These are phyloP conservation scores for Salix dunnii DNA, from an alignment of 345 rosid species.

Conservation along the genomic window DNA sequence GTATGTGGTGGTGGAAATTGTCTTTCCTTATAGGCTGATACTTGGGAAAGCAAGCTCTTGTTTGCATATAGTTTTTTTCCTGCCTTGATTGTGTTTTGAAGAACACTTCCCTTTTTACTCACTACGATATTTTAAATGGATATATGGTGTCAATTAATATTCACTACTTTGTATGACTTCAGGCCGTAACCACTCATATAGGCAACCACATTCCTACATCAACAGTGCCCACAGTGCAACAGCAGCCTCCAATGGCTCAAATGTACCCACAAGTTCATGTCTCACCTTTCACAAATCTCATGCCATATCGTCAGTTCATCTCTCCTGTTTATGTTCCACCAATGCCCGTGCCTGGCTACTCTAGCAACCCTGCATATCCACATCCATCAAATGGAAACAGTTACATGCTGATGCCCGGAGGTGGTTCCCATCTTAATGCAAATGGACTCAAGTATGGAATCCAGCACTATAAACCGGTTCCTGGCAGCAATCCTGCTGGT, in stretches of 20 bases:
- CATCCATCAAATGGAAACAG: conserved; percentile 84
- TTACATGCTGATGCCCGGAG: conserved; percentile 86
- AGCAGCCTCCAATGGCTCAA: conserved; percentile 68
- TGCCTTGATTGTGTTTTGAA: not conserved
- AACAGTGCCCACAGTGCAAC: conserved; percentile 56
- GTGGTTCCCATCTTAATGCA: conserved; percentile 62
- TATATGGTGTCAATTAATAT: not conserved
- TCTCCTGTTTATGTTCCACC: conserved; percentile 83
- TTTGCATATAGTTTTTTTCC: not conserved
- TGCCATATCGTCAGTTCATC: conserved; percentile 83
- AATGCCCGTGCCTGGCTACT: conserved; percentile 87
- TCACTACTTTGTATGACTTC: conserved; percentile 16
- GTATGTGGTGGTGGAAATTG: not conserved
- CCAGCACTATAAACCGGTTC: conserved; percentile 81
- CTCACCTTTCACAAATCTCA: conserved; percentile 66
- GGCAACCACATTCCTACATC: conserved; percentile 53
- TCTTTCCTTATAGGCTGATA: not conserved
- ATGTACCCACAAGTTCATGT: conserved; percentile 91
- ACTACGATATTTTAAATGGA: not conserved
- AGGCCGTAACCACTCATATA: conserved; percentile 46
- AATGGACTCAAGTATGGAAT: conserved; percentile 83
- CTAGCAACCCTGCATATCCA: conserved; percentile 70
- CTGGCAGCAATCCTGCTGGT: conserved; percentile 53
- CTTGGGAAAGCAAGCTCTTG: not conserved
- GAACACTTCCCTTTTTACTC: not conserved